phyloP scores from a whole-genome alignment of 257 asterid species.

The Fraxinus anomala region DNA sequence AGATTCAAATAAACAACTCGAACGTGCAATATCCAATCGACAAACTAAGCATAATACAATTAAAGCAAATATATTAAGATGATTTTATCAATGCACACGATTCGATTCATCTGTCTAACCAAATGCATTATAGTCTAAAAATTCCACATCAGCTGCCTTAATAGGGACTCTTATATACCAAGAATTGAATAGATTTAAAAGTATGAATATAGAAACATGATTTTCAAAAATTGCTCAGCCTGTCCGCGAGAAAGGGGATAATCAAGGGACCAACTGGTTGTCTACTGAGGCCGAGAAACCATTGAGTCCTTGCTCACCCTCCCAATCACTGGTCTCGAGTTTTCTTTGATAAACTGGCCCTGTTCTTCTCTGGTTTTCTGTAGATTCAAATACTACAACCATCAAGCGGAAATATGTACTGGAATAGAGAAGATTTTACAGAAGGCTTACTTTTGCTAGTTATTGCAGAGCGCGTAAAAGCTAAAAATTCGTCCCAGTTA shows the following conservation, averaged over 20 bases:
- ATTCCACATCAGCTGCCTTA: not conserved
- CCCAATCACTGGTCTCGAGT: slow-evolving; percentile 35
- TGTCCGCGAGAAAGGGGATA: not conserved
- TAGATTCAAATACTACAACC: slow-evolving; percentile 1
- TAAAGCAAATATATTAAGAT: not conserved
- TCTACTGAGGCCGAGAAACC: slow-evolving; percentile 43
- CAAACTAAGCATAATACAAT: not conserved
- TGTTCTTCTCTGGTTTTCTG: slow-evolving; percentile 42
- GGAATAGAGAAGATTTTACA: not conserved
- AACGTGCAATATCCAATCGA: too few species aligned
- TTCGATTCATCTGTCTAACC: not conserved
- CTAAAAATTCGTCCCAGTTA: not conserved
- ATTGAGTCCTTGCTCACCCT: slow-evolving; percentile 34
- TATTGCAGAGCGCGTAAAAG: slow-evolving; percentile 76
- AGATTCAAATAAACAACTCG: not conserved
- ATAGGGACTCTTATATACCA: slow-evolving; percentile 27
- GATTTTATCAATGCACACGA: not conserved
- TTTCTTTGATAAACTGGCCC: slow-evolving; percentile 27
- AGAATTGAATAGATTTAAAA: not conserved
- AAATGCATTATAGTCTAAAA: too few species aligned
- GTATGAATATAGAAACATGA: slow-evolving; percentile 8
- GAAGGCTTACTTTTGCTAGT: slow-evolving; percentile 22
- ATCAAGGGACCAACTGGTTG: slow-evolving; percentile 30
- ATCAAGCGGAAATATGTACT: not conserved
- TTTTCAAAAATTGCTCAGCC: not conserved